Evolutionary conservation across 495 filamentous ascomycete genomes (phyloP).

Genomic region (Aspergillus sclerotiicarbonarius): DNA sequence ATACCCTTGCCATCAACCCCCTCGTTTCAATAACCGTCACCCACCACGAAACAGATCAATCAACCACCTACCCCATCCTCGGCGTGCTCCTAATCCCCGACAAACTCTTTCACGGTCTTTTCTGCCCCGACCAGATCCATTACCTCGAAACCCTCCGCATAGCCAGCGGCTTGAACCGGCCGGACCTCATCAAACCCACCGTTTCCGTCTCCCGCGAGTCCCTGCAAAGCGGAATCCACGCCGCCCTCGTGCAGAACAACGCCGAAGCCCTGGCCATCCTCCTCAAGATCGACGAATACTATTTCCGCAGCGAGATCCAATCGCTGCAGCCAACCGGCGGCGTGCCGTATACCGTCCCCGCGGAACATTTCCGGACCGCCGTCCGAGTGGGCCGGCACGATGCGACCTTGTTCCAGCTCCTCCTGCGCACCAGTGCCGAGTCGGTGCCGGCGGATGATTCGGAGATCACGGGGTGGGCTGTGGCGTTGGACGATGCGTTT

Average conservation of each 20-base stretch:
- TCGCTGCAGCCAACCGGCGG: background rate
- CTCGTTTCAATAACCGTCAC: conserved; percentile 21
- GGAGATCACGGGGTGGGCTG: conserved; percentile 37
- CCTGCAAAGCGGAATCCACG: conserved; percentile 37
- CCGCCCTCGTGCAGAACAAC: conserved; percentile 32
- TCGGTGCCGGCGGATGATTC: conserved; percentile 34
- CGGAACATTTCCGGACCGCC: conserved; percentile 31
- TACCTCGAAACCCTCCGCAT: conserved; percentile 40
- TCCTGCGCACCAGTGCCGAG: conserved; percentile 42
- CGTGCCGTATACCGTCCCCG: conserved; percentile 26
- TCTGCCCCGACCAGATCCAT: conserved; percentile 9
- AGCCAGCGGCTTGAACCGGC: conserved; percentile 23
- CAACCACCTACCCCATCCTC: conserved; percentile 17
- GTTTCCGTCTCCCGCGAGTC: conserved; percentile 25
- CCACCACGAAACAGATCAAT: conserved; percentile 8
- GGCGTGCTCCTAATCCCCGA: conserved; percentile 25
- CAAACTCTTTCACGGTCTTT: conserved; percentile 25
- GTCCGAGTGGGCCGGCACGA: conserved; percentile 24
- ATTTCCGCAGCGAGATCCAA: conserved; percentile 19
- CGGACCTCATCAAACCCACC: conserved; percentile 2
- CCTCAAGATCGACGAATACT: conserved; percentile 42
- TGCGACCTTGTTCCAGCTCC: conserved; percentile 29
- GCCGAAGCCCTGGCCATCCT: conserved; percentile 29
- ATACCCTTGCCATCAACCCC: conserved; percentile 25
- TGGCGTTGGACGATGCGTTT: conserved; percentile 27